Evolutionary conservation across 345 rosid species (phyloP), one percentile per base, ranked within the genome.

Genomic region (Carallia brachiata): DNA sequence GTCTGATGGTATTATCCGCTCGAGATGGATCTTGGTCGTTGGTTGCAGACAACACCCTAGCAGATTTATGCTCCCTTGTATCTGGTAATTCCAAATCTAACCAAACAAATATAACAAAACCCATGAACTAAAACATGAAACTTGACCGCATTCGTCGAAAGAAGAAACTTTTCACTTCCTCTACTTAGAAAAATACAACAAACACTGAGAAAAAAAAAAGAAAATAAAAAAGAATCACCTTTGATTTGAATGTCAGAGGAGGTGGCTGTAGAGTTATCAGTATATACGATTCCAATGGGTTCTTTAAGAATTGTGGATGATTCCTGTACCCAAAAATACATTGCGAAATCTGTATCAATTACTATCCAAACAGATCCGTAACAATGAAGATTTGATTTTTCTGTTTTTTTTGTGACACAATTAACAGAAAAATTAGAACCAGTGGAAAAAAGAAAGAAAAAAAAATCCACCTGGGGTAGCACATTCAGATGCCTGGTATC

Each of bases 1-100:
- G 84, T 66, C 72, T 80, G 81, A 95, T 88, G 79, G 83, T 66
- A 77, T 78, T 67, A 27, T 72, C 79, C 19, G 72, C 52, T 61
- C 71, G 78, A 61, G 90, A 81, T 60, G 78, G 88, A 70, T 60
- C 67, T 23, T 80, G 86, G 16, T 82, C 85, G 54, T 63, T 62
- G 8, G 97, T 75, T 17, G 98, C 77, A 2, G 90, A 90, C 67
- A 95, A 85, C 54, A 88, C 91, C 66, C 98, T 83, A 53, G 96
- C 80, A 78, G 88, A 84, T 62, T 82, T 78, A 71, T 89, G 96
- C 78, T 92, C 95, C 73, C 74, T 70, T 1, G 75, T 37, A 34
- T 79, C 93, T 68, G 72, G 19, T n/a, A 70, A 56, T 31, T 62
- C 54, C 52, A 64, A 79, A 83, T 76, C 77, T 65, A 70, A 68